These are phyloP conservation scores for Brettanomyces naardenensis DNA, from an alignment of 805 yeast genomes.

Conservation along the genomic window DNA sequence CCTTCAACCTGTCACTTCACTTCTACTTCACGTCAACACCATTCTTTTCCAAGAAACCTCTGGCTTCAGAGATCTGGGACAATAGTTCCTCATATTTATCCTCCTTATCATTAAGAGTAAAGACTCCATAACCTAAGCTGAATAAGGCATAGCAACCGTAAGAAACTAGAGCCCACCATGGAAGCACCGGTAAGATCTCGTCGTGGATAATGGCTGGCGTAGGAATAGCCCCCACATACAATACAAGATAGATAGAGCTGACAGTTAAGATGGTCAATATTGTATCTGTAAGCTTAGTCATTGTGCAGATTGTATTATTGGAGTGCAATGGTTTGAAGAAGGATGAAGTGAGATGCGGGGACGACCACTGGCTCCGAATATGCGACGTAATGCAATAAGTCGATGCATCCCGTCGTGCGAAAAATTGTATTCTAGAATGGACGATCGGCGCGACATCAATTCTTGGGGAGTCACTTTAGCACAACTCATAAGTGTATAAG, in stretches of 20 bases:
- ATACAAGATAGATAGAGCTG: conserved; percentile 46
- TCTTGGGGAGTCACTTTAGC: too few species aligned
- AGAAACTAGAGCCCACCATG: conserved; percentile 62
- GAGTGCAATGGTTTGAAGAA: not conserved
- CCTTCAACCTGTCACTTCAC: too few species aligned
- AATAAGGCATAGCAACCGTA: conserved; percentile 66
- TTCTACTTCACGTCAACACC: conserved; percentile 42
- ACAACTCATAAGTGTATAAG: too few species aligned
- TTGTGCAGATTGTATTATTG: conserved; percentile 14
- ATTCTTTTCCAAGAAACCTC: conserved; percentile 43
- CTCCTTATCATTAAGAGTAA: conserved; percentile 63
- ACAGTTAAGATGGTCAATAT: conserved; percentile 35
- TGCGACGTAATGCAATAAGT: too few species aligned
- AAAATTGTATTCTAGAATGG: too few species aligned
- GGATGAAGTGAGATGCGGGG: too few species aligned
- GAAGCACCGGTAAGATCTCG: conserved; percentile 57
- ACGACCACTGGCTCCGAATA: too few species aligned
- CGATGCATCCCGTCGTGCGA: too few species aligned
- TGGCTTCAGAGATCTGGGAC: conserved; percentile 55
- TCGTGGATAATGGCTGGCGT: conserved; percentile 36
- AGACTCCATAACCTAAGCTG: conserved; percentile 60
- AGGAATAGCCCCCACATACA: conserved; percentile 47
- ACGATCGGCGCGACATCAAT: too few species aligned
- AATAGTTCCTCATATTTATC: conserved; percentile 57
- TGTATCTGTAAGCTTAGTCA: conserved; percentile 67